A percentile compares a stretch with the other conserved stretches of the same genome.
phyloP scores from a whole-genome alignment of 441 rosid species.

The Melianthus villosus region DNA sequence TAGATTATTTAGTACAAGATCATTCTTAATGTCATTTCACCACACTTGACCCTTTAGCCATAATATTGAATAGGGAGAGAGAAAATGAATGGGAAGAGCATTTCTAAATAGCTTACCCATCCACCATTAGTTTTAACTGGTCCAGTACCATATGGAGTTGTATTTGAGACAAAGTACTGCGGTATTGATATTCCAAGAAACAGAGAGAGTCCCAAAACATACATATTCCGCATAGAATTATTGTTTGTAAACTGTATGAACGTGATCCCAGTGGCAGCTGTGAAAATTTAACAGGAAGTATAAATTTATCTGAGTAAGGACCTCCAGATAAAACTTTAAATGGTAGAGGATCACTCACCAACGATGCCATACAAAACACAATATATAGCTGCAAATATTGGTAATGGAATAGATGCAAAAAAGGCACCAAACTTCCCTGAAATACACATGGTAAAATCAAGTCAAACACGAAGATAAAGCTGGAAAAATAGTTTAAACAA shows the following conservation, averaged over 20 bases:
- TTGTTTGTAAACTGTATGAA: conserved; percentile 67
- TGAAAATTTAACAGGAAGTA: neutral
- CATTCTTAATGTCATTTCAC: neutral
- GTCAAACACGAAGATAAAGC: neutral
- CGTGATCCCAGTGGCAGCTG: conserved; percentile 75
- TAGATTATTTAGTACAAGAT: neutral
- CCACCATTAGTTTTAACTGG: conserved; percentile 59
- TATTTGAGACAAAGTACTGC: conserved; percentile 45
- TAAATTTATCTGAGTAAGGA: neutral
- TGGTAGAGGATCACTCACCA: conserved; percentile 28
- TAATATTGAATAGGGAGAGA: neutral
- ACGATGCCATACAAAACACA: conserved; percentile 79
- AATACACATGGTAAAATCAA: conserved; percentile 6
- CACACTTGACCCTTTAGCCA: neutral
- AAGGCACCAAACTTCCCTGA: conserved; percentile 90
- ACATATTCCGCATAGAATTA: conserved; percentile 77
- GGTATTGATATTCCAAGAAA: conserved; percentile 76
- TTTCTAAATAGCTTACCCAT: conserved; percentile 47
- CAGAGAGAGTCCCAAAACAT: conserved; percentile 60
- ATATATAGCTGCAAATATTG: conserved; percentile 79
- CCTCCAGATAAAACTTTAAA: neutral
- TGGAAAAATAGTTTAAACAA: neutral
- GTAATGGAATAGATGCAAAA: conserved; percentile 85
- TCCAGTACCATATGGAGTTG: conserved; percentile 40
- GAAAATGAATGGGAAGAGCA: neutral